phyloP scores from a whole-genome alignment of 1,139 yeast species.

The Pichia sp. region DNA sequence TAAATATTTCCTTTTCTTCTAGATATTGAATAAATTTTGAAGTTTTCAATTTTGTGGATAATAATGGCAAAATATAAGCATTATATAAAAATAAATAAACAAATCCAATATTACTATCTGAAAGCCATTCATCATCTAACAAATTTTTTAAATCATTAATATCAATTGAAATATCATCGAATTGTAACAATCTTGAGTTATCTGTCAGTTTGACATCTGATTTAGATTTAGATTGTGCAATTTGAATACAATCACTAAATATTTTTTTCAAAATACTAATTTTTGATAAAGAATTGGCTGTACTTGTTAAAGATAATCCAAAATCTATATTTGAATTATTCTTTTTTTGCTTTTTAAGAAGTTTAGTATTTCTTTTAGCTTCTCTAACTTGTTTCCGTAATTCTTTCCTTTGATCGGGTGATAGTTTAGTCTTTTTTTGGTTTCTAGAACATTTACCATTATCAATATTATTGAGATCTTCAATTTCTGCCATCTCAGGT shows the following conservation, averaged over 20 bases:
- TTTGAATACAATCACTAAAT: conserved; percentile 6
- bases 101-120: conserved; percentile 63
- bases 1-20: conserved; percentile 5
- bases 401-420: conserved; percentile 8
- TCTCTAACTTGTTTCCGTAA: conserved; percentile 8
- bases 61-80: conserved; percentile 25
- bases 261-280: conserved; percentile 13
- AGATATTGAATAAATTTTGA: conserved; percentile 17
- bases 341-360: background rate
- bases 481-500: background rate
- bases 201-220: conserved; percentile 27
- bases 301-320: background rate
- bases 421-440: background rate
- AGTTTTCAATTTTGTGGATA: conserved; percentile 20
- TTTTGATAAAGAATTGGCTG: conserved; percentile 9
- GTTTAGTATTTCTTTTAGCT: conserved; percentile 3
- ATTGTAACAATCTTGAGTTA: conserved; percentile 45
- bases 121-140: conserved; percentile 60
- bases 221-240: background rate
- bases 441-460: too few species aligned
- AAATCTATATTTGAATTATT: background rate
- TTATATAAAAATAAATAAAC: conserved; percentile 53
- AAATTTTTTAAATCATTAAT: conserved; percentile 41
- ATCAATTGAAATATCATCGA: conserved; percentile 40
- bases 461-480: too few species aligned